Evolutionary conservation across 257 asterid species (phyloP), one percentile per base, ranked within the genome.

Genomic region (Sherardia arvensis): DNA sequence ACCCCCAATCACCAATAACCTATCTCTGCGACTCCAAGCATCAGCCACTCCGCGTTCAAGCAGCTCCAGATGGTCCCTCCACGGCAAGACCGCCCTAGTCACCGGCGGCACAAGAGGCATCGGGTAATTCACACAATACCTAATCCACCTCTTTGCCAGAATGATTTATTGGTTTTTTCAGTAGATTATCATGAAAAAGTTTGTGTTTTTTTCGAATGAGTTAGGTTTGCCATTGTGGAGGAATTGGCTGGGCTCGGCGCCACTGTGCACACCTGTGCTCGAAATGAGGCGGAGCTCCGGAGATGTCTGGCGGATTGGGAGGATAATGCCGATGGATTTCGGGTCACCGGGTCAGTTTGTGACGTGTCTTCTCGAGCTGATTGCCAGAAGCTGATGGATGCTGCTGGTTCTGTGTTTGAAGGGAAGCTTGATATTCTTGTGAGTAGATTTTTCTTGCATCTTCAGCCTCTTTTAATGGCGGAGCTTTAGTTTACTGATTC

Each of bases 161-260:
- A 66, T 54, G 65, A 25, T 27, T 70, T 43, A 45, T 40, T 71
- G 55, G 55, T 66, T 64, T 58, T n/a, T 25, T 61, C n/a, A 4
- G 17, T 30, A 21, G 17, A 58, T 18, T 29, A 15, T 18, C 25
- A 3, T 7, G 6, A 28, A 72, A 66, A 55, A 65, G 22, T 43
- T 68, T 62, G 48, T 43, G 33, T 74, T 66, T n/a, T n/a, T n/a
- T n/a, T 61, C 48, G 54, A 22, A 47, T 17, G 51, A 22, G 40
- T 47, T 66, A 85, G 90, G 65, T 78, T 66, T 74, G 86, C 94
- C 4, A 79, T 83, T 66, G 90, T 83, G 66, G 90, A 83, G 73
- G 94, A 86, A 73, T 73, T 86, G 72, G 85, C 83, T 22, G 84
- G 77, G 28, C 75, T 86, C 15, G 88, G 94, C 20, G 90, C 94